Percentiles rank a stretch among this genome's conserved stretches.
Conservation (phyloP, 169 alveolate species). For the Plasmodium adleri region DNA sequence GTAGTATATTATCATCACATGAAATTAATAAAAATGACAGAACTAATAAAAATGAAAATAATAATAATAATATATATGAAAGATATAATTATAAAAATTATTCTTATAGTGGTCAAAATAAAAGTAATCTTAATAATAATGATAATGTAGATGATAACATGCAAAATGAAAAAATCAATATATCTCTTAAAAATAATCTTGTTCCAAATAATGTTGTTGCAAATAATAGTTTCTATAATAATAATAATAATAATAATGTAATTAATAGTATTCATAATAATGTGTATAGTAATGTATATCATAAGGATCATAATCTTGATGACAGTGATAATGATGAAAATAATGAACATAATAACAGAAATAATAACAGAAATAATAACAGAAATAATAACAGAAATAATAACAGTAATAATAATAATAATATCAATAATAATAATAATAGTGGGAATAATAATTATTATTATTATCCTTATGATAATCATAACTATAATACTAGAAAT, state of each 20-base stretch:
- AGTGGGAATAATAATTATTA: not conserved
- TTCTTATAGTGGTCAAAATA: not conserved
- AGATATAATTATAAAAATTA: not conserved
- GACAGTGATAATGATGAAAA: not conserved
- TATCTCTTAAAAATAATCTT: not conserved
- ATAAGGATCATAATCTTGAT: not conserved
- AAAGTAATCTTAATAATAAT: not conserved
- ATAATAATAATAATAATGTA: too few species aligned
- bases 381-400: not conserved
- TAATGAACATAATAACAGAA: not conserved
- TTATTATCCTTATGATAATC: not conserved
- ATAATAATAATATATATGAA: not conserved
- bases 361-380: not conserved
- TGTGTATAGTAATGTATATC: not conserved
- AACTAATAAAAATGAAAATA: not conserved
- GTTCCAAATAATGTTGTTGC: too few species aligned
- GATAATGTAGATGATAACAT: not conserved
- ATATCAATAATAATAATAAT: not conserved
- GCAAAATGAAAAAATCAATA: not conserved
- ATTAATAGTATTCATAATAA: not conserved
- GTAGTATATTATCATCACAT: not conserved
- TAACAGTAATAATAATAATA: not conserved
- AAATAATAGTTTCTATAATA: too few species aligned
- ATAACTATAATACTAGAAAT: not conserved
- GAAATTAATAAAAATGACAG: constrained; percentile 12